Base-by-base conservation (phyloP, 1,284 basidiomycete species). In the Wolfiporia cocos region DNA sequence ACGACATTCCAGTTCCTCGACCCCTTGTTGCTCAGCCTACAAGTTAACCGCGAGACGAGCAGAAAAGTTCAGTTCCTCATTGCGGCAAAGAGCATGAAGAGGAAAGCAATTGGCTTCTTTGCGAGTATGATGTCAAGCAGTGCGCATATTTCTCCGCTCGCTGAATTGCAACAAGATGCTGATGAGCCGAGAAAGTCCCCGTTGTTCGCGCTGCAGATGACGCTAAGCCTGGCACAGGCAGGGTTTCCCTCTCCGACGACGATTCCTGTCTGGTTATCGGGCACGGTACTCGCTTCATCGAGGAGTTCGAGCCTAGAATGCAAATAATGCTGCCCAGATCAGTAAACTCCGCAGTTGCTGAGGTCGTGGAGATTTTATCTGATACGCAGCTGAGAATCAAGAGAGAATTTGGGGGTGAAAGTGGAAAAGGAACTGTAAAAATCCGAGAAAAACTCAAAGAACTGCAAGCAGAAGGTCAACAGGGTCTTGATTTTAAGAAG, bases 151-250 rank as follows among this genome's bases (percentile, higher is more conserved):
- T 6, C 5, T 20, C 20, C 12, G 40, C 28, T 14, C 17, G 5
- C 26, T 18, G 15, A 35, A 32, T 21, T 21, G 29, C 37, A 45
- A 50, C 39, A 49, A 31, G 26, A 34, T 46, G 44, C 53, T 53
- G 46, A 56, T 29, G 31, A 33, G 38, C 41, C 33, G 40, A 2
- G 34, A 5, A 53, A 96, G 94, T 97, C 49, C 92, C 95, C 42
- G 95, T 99, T 40, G 78, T 81, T 32, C 86, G 96, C 48, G 95
- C 96, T 35, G 88, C 87, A 20, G 96, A 99, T 62, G 76, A 81
- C 43, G 91, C 92, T 22, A 89, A 79, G 59, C 63, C 78, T 23
- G 95, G 92, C 17, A 72, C 71, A 9, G 96, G 96, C 23, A 68
- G 71, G 22, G 70, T 99, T 43, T 73, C 71, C 44, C 67, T 95